phyloP scores from a whole-genome alignment of 257 asterid genomes.

The Ballota nigra region DNA sequence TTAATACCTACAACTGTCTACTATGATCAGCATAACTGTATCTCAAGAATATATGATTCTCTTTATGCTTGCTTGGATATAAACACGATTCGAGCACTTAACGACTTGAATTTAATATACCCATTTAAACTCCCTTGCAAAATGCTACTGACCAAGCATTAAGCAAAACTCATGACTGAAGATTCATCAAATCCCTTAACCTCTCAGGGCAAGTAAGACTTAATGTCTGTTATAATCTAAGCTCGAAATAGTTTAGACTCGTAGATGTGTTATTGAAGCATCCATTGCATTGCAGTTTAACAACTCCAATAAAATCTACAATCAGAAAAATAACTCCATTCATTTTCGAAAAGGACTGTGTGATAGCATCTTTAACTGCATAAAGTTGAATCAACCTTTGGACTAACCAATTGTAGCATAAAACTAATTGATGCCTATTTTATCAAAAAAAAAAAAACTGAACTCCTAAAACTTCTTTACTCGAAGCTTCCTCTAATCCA shows the following conservation, averaged over 20 bases:
- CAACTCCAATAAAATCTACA: neutral
- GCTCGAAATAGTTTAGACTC: neutral
- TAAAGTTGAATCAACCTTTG: conserved; percentile 1
- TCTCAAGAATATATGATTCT: neutral
- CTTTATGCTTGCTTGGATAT: neutral
- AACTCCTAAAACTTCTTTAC: neutral
- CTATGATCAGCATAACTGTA: neutral
- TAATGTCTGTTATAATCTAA: neutral
- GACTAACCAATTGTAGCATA: neutral
- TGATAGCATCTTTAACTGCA: neutral
- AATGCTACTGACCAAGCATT: neutral
- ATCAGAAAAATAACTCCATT: neutral
- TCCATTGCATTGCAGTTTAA: neutral
- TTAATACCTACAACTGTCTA: neutral
- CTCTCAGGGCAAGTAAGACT: conserved; percentile 7
- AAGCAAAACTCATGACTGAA: neutral
- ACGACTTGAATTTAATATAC: neutral
- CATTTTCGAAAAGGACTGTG: neutral
- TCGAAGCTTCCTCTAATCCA: conserved; percentile 1
- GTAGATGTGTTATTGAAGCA: neutral
- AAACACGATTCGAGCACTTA: neutral
- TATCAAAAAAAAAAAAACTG: neutral
- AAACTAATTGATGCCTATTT: neutral
- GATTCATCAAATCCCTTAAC: neutral
- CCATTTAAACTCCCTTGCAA: neutral